Conservation (phyloP, 345 rosid species). For the Rhizophora apiculata region DNA sequence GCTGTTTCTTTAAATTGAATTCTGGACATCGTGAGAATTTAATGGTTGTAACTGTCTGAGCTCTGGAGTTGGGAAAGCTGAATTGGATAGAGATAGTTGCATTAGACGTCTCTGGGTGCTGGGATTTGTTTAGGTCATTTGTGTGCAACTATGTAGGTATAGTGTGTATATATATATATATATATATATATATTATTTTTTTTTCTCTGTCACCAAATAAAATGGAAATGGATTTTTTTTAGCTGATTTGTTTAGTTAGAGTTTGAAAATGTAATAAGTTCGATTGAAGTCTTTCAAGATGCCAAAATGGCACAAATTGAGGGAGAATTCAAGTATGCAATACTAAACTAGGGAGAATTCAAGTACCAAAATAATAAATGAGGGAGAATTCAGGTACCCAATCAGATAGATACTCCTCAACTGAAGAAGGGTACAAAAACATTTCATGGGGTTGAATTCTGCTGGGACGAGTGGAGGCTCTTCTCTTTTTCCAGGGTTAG, state of each 20-base stretch:
- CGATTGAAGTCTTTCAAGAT: background rate
- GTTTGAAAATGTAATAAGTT: background rate
- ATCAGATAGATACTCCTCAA: background rate
- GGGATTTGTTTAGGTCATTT: slow-evolving; percentile 6
- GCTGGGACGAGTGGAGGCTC: background rate
- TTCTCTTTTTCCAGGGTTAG: background rate
- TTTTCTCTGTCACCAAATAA: too few relatives aligned
- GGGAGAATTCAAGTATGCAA: background rate
- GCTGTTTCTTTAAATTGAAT: background rate
- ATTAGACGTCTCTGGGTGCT: slow-evolving; percentile 4
- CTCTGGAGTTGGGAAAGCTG: too few relatives aligned
- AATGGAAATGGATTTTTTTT: too few relatives aligned
- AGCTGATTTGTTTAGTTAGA: too few relatives aligned
- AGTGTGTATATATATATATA: too few relatives aligned
- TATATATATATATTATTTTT: background rate
- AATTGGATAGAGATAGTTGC: background rate
- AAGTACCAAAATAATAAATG: too few relatives aligned
- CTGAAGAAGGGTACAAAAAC: background rate
- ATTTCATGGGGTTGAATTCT: background rate
- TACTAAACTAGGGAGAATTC: too few relatives aligned
- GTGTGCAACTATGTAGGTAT: background rate
- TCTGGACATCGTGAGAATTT: background rate
- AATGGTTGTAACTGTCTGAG: background rate
- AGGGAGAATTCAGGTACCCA: background rate
- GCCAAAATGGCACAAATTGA: background rate